A percentile compares a stretch with the other conserved stretches of the same genome.
Evolutionary conservation across 768 basidiomycete species (phyloP).

Genomic region (Chiua virens): DNA sequence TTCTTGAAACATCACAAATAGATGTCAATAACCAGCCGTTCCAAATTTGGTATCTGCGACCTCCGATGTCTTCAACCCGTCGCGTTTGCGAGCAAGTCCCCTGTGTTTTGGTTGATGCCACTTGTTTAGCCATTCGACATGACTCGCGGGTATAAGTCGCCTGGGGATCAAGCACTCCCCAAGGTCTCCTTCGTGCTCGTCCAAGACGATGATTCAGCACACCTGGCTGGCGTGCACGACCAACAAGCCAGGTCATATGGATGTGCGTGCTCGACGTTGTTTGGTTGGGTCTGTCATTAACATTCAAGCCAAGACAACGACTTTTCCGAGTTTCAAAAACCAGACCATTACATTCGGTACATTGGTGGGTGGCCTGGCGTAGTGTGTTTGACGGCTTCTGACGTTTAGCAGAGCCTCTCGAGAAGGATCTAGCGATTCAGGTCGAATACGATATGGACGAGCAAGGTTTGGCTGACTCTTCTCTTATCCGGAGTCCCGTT

Average conservation of each 20-base stretch:
- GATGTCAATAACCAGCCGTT: conserved; percentile 7
- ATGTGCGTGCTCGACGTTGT: conserved; percentile 48
- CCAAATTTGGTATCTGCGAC: conserved; percentile 19
- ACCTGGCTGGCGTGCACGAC: conserved; percentile 65
- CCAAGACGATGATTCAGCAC: conserved; percentile 59
- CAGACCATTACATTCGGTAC: conserved; percentile 88
- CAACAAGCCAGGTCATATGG: conserved; percentile 66
- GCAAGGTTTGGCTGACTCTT: conserved; percentile 60
- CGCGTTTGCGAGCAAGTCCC: conserved; percentile 10
- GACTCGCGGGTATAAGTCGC: conserved; percentile 40
- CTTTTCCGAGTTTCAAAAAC: conserved; percentile 67
- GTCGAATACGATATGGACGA: conserved; percentile 99
- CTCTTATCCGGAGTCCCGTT: background rate
- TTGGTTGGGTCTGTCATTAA: conserved; percentile 4
- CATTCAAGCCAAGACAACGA: conserved; percentile 52
- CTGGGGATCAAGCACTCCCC: conserved; percentile 48
- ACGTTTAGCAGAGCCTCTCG: conserved; percentile 71
- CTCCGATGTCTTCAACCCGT: conserved; percentile 6
- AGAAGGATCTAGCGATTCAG: conserved; percentile 86
- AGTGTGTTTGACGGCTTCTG: conserved; percentile 1
- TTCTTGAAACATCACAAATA: conserved; percentile 12
- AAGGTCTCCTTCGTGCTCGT: conserved; percentile 68
- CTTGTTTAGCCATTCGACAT: conserved; percentile 21
- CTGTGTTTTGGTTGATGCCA: conserved; percentile 14
- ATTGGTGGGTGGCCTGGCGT: conserved; percentile 57